These are phyloP conservation scores for Phialocephala subalpina DNA, from an alignment of 2,329 filamentous ascomycete species.

Conservation along the genomic window DNA sequence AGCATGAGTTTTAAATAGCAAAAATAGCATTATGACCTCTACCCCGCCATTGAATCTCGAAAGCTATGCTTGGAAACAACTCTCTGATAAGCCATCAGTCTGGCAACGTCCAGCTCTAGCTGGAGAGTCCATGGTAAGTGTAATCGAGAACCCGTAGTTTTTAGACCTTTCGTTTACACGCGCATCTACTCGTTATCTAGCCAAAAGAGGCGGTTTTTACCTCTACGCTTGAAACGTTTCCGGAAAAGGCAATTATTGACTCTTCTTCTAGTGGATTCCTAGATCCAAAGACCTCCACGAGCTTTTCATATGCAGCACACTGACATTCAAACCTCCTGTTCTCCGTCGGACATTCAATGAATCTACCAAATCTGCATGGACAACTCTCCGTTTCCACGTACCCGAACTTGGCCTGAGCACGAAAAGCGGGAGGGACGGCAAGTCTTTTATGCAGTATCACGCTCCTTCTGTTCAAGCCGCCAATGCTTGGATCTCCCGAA, in stretches of 20 bases:
- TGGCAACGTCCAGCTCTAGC: slow-evolving; percentile 31
- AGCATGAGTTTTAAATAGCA: neutral
- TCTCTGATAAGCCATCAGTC: neutral
- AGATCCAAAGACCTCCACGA: slow-evolving; percentile 27
- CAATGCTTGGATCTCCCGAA: slow-evolving; percentile 20
- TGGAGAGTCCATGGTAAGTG: slow-evolving; percentile 28
- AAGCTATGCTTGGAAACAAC: slow-evolving; percentile 24
- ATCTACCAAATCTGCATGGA: slow-evolving; percentile 27
- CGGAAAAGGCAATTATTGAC: too few relatives aligned
- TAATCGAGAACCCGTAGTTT: too few relatives aligned
- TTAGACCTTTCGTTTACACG: too few relatives aligned
- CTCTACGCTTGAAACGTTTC: too few relatives aligned
- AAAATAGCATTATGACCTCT: slow-evolving; percentile 7
- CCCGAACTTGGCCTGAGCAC: slow-evolving; percentile 28
- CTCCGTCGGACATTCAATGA: neutral
- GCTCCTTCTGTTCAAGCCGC: slow-evolving; percentile 15
- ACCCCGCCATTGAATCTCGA: slow-evolving; percentile 11
- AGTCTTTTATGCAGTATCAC: slow-evolving; percentile 24
- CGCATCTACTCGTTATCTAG: too few relatives aligned
- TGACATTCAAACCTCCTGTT: slow-evolving; percentile 16
- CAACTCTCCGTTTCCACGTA: slow-evolving; percentile 24
- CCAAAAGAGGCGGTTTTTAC: too few relatives aligned
- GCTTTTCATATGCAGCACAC: slow-evolving; percentile 25
- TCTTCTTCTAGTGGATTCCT: too few relatives aligned
- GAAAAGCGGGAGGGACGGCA: slow-evolving; percentile 18